Evolutionary conservation across 139 green algal species (phyloP).

Genomic region (Coelastrella sp.): DNA sequence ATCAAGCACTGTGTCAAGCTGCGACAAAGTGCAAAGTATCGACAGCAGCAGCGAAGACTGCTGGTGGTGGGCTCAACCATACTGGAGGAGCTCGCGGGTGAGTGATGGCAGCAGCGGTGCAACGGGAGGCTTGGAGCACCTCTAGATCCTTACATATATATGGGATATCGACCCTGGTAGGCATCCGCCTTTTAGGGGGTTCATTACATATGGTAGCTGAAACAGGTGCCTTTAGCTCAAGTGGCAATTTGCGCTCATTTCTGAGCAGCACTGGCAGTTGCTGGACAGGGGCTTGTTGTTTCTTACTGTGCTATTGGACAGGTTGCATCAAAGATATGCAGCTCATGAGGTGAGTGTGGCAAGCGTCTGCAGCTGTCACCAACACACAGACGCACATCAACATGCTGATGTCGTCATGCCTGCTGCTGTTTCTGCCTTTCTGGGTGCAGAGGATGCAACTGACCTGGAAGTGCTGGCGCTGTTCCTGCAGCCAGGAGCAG

Average conservation of each 20-base stretch:
- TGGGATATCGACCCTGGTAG: no score
- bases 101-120: background rate
- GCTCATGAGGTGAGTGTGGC: no score
- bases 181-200: no score
- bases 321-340: no score
- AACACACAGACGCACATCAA: background rate
- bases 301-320: no score
- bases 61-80: constrained; percentile 63
- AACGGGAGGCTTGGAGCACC: no score
- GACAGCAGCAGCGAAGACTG: constrained; percentile 49
- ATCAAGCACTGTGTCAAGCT: constrained; percentile 84
- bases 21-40: constrained; percentile 58
- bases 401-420: background rate
- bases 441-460: background rate
- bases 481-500: constrained; percentile 5
- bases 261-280: no score
- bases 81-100: constrained; percentile 62
- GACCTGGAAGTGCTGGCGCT: constrained; percentile 16
- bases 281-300: no score
- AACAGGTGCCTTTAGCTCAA: no score
- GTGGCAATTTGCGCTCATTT: no score
- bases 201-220: no score
- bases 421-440: background rate
- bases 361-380: background rate
- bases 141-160: no score